Conservation (phyloP, 305 asterid species). For the Andrographis paniculata region DNA sequence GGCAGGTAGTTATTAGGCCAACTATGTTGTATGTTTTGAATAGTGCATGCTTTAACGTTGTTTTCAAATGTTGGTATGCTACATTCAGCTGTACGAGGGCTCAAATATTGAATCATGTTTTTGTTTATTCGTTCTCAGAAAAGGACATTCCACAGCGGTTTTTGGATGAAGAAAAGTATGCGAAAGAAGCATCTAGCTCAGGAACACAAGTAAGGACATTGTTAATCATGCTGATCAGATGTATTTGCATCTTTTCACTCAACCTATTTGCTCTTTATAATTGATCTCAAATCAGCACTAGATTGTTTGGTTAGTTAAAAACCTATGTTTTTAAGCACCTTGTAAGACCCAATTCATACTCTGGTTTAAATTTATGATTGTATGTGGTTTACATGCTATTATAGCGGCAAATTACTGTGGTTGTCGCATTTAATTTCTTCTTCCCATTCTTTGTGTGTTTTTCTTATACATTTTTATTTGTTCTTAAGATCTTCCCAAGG, state of each 20-base stretch:
- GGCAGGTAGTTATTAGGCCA: conserved; percentile 37
- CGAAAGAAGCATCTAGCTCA: conserved; percentile 78
- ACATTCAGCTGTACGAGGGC: conserved; percentile 10
- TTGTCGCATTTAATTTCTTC: not conserved
- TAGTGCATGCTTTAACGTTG: conserved; percentile 5
- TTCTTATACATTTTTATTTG: too few relatives aligned
- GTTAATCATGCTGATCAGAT: conserved; percentile 8
- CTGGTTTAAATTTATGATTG: not conserved
- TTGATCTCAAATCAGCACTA: too few relatives aligned
- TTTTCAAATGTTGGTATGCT: not conserved
- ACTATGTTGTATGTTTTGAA: conserved; percentile 3
- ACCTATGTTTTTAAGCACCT: not conserved
- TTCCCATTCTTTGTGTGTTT: not conserved
- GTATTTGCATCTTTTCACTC: not conserved
- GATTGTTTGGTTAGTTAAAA: not conserved
- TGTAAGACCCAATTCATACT: not conserved
- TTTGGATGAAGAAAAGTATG: conserved; percentile 56
- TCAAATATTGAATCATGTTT: conserved; percentile 8
- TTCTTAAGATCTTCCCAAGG: not conserved
- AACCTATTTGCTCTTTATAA: not conserved
- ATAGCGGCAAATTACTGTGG: not conserved
- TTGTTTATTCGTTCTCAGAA: conserved; percentile 37
- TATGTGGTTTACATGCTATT: conserved; percentile 8
- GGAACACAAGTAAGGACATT: conserved; percentile 59
- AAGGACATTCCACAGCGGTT: conserved; percentile 79